phyloP scores from a whole-genome alignment of 73 alveolate genomes.

The Breviolum minutum region DNA sequence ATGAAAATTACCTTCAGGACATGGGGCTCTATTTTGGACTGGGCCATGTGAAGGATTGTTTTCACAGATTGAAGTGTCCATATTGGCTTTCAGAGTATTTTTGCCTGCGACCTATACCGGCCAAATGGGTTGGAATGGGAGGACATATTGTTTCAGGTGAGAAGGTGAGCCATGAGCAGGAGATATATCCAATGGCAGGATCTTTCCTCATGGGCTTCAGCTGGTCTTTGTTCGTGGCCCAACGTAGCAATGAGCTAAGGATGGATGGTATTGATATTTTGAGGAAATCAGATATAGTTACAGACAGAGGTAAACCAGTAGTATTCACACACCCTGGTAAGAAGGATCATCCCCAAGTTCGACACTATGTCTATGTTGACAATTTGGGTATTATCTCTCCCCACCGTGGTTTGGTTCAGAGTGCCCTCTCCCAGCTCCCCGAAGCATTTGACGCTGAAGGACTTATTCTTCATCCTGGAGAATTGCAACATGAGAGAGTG shows the following conservation, averaged over 20 bases:
- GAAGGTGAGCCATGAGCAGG: background rate
- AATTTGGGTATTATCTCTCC: conserved; percentile 25
- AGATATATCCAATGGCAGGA: background rate
- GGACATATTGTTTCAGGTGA: background rate
- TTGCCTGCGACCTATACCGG: background rate
- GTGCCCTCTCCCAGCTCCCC: background rate
- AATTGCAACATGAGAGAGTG: background rate
- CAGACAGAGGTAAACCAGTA: background rate
- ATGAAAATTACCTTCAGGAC: background rate
- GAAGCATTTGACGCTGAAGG: background rate
- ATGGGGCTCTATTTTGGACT: background rate
- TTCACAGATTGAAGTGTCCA: conserved; percentile 5
- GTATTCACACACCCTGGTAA: background rate
- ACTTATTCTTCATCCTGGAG: conserved; percentile 1
- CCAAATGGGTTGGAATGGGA: background rate
- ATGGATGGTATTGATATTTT: background rate
- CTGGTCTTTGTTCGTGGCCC: conserved; percentile 43
- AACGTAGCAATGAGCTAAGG: background rate
- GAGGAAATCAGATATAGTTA: background rate
- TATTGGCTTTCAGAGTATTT: background rate
- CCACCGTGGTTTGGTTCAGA: background rate
- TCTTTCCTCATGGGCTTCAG: background rate
- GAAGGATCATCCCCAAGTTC: background rate
- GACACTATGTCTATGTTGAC: conserved; percentile 44
- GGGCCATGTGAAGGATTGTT: conserved; percentile 11